phyloP scores from a whole-genome alignment of 129 eudicot species.

The Flaveria sonorensis region DNA sequence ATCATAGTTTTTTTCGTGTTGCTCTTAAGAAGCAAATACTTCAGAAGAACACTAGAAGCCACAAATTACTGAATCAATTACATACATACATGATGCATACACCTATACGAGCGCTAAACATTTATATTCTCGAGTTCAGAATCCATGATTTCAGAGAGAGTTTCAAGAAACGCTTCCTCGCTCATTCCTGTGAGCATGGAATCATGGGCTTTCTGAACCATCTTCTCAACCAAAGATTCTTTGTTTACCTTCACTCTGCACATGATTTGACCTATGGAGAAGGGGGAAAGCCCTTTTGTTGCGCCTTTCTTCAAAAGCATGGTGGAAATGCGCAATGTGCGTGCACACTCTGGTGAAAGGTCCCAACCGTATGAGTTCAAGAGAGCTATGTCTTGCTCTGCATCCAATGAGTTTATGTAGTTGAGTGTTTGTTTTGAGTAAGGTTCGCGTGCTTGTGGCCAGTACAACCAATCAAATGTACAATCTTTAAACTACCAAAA shows the following conservation, averaged over 20 bases:
- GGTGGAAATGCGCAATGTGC: slow-evolving; percentile 54
- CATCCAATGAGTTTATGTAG: slow-evolving; percentile 58
- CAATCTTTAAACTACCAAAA: slow-evolving; percentile 63
- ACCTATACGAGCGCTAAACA: slow-evolving; percentile 7
- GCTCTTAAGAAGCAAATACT: slow-evolving; percentile 29
- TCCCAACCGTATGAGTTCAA: slow-evolving; percentile 60
- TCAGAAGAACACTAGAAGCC: slow-evolving; percentile 20
- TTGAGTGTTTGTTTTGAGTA: slow-evolving; percentile 47
- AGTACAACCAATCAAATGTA: slow-evolving; percentile 72
- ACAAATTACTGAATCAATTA: slow-evolving; percentile 16
- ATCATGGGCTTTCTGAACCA: slow-evolving; percentile 49
- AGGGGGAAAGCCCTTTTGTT: slow-evolving; percentile 58
- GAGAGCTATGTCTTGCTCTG: slow-evolving; percentile 60
- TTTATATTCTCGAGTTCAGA: slow-evolving; percentile 38
- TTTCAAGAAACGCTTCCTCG: slow-evolving; percentile 54
- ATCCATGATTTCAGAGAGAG: slow-evolving; percentile 59
- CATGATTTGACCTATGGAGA: slow-evolving; percentile 60
- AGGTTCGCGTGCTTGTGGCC: slow-evolving; percentile 73
- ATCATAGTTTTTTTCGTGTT: slow-evolving; percentile 30
- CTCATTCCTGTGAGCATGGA: slow-evolving; percentile 50
- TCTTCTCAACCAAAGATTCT: slow-evolving; percentile 62
- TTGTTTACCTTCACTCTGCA: slow-evolving; percentile 65
- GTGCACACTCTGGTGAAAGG: slow-evolving; percentile 53
- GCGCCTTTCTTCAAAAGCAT: slow-evolving; percentile 74
- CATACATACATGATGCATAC: slow-evolving; percentile 21